Conservation (phyloP, 106 monocot species). For the Dendrobium nobile region DNA sequence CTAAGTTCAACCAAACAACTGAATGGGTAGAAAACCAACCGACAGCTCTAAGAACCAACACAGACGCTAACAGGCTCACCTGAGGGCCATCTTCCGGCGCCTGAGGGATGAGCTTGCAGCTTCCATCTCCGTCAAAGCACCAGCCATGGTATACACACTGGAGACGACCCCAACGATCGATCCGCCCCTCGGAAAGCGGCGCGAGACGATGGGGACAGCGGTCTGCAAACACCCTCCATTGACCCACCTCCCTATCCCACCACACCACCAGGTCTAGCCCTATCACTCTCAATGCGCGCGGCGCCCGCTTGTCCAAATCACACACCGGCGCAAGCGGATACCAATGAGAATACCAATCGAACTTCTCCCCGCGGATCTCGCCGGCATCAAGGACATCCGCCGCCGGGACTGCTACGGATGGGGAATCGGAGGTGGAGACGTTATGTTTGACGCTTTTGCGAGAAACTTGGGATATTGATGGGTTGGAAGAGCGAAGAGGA, state of each 20-base stretch:
- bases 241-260: conserved; percentile 58
- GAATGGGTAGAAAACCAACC: too few relatives aligned
- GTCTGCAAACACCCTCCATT: conserved; percentile 89
- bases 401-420: not conserved
- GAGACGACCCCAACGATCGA: conserved; percentile 74
- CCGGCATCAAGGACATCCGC: not conserved
- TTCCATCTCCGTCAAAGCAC: conserved; percentile 84
- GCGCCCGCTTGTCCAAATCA: conserved; percentile 82
- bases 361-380: conserved; percentile 11
- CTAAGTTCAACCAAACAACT: too few relatives aligned
- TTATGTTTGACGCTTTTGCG: not conserved
- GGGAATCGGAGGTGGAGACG: conserved; percentile 2
- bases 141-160: conserved; percentile 99
- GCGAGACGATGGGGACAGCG: conserved; percentile 86
- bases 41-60: not conserved
- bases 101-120: conserved; percentile 85
- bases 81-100: conserved; percentile 56
- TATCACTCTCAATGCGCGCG: conserved; percentile 68
- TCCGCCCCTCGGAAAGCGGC: conserved; percentile 88
- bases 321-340: conserved; percentile 74
- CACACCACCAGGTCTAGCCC: conserved; percentile 83
- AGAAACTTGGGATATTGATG: not conserved
- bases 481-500: not conserved
- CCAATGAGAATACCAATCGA: conserved; percentile 88
- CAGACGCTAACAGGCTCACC: conserved; percentile 11